Base-by-base conservation (phyloP, 202 grass and related monocot species). In the Hordeum pubiflorum region DNA sequence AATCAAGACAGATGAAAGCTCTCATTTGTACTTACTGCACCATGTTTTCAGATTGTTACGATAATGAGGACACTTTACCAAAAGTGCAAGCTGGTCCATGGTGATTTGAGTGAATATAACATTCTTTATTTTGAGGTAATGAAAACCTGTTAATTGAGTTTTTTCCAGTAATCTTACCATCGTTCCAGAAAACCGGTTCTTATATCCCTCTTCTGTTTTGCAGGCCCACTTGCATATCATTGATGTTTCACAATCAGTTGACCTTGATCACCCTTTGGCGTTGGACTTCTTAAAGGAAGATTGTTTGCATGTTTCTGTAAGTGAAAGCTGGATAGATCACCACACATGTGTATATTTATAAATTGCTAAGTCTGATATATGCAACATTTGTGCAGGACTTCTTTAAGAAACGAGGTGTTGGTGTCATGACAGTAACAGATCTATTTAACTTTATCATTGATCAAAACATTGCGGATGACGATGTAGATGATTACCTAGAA, bases 31-130 rank as follows among this genome's bases (percentile, higher is more conserved):
- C 46, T 77, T 71, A 74, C 44, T 56, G 37, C 10, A 59, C 36
- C 54, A 50, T 85, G 7, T 80, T 86, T 82, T 59, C 84, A 99
- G 92, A 93, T 99, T 69, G 85, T 95, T 79, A 99, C 87, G 32
- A 87, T 67, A 59, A 99, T 93, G 92, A 81, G 92, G 65, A 89
- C 82, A 76, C 77, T 98, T 10, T 95, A 93, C 69, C 96, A 99
- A 78, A 95, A 94, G 74, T 95, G 95, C 85, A 95, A 95, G 81
- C 77, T 95, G 71, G 96, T 98, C 24, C 96, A 98, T 88, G 96
- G 92, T 72, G 96, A 98, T 85, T 86, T 98, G 70, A 98, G 96
- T 84, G 96, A 98, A 88, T 98, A 98, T 79, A 98, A 98, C 75
- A 93, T 98, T 81, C 90, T 98, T 77, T 95, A 95, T 89, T 98